Conservation (phyloP, 2,329 filamentous ascomycete species). For the Pseudogymnoascus sp. region DNA sequence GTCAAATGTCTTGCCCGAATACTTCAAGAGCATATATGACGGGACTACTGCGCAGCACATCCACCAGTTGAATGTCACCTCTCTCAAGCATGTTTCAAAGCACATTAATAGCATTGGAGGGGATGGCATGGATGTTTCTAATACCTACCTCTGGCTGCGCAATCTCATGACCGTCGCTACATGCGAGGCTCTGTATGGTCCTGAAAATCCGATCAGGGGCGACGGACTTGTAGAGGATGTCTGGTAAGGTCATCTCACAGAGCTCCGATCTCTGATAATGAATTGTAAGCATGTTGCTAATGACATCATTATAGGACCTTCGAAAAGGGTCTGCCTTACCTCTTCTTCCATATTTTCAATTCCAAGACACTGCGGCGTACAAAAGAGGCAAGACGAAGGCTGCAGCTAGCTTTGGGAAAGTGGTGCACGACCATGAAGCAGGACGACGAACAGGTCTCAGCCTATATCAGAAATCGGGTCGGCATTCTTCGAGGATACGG, state of each 20-base stretch:
- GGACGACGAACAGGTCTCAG: neutral
- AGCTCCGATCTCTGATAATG: too few relatives aligned
- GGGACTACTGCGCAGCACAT: constrained; percentile 3
- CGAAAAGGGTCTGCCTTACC: constrained; percentile 24
- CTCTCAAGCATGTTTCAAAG: constrained; percentile 30
- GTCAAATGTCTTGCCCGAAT: constrained; percentile 19
- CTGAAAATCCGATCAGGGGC: constrained; percentile 34
- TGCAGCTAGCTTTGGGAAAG: neutral
- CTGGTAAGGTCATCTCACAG: constrained; percentile 25
- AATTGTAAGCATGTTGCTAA: too few relatives aligned
- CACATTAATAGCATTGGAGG: constrained; percentile 24
- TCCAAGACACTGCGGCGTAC: neutral
- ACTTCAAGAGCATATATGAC: constrained; percentile 20
- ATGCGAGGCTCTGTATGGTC: constrained; percentile 35
- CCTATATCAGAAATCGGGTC: constrained; percentile 21
- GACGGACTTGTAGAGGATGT: constrained; percentile 33
- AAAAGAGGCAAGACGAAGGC: neutral
- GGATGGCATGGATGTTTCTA: constrained; percentile 25
- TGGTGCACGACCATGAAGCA: neutral
- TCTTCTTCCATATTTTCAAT: constrained; percentile 27
- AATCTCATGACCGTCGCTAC: constrained; percentile 34
- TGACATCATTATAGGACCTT: constrained; percentile 21
- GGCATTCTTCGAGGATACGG: constrained; percentile 25
- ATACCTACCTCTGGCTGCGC: constrained; percentile 35
- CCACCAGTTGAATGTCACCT: constrained; percentile 30